Base-by-base conservation (phyloP, 2,329 filamentous ascomycete genomes). In the Pseudopithomyces maydicus region DNA sequence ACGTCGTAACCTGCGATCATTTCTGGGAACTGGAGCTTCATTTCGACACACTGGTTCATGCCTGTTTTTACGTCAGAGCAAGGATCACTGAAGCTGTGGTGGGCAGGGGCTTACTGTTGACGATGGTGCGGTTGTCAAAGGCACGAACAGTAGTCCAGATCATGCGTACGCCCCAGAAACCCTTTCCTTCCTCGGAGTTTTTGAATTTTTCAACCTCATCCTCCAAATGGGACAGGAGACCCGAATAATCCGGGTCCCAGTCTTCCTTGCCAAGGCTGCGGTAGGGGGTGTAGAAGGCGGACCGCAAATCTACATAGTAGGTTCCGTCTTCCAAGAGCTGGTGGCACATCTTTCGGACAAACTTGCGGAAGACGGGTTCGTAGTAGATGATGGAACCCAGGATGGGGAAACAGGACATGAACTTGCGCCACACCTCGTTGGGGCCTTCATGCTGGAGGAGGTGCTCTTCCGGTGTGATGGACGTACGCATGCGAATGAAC, bases 1-100 rank as follows among this genome's bases (percentile, higher is more conserved):
- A 97, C 79, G 75, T 98, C 94, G 76, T 92, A 97, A 11, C 94
- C 94, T 23, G 90, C 88, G 65, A 97, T 86, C 7, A 96, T 81
- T 48, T 92, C 82, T 0, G 94, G 91, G 72, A 89, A 93, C 32
- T 85, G 83, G 53, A 90, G 79, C 77, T 97, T 97, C 66, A 90
- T 88, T 4, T 85, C 82, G 65, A 98, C 91, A 76, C 93, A 97
- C 62, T 90, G 80, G 71, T 94, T 90, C 93, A 97, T 97, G 74
- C 76, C 79, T 78, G 49, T 1, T 10, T 4, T 14, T 17, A n/a
- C 19, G 58, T 44, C 56, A 53, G 54, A 38, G n/a, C 29, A n/a
- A 15, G 14, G 12, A 29, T 19, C 15, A 14, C n/a, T 7, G 14
- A 22, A 23, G 15, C 10, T 14, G 20, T 14, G 14, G 17, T 19